phyloP scores from a whole-genome alignment of 176 grass and related monocot genomes.

The Hordeum marinum region DNA sequence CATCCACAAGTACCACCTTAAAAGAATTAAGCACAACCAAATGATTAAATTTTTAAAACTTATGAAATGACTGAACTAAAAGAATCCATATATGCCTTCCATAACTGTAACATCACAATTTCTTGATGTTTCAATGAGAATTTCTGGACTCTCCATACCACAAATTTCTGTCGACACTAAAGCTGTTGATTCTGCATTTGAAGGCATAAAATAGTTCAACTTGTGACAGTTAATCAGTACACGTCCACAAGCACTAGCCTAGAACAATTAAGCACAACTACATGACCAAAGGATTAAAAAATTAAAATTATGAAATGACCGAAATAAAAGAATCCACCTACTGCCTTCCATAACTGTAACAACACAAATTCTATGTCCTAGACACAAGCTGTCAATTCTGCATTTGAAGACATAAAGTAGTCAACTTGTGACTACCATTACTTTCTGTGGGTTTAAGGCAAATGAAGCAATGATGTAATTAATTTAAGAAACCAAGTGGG shows the following conservation, averaged over 20 bases:
- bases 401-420: neutral
- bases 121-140: neutral
- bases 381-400: neutral
- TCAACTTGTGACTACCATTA: neutral
- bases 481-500: neutral
- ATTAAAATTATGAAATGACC: neutral
- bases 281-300: neutral
- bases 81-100: neutral
- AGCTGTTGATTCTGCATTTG: neutral
- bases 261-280: neutral
- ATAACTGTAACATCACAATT: neutral
- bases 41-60: neutral
- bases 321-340: neutral
- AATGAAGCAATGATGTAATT: conserved; percentile 7
- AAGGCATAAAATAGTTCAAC: neutral
- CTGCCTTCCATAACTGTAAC: neutral
- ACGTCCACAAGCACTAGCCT: neutral
- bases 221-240: neutral
- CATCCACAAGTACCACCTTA: neutral
- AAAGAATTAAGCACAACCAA: neutral
- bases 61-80: neutral
- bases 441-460: neutral
- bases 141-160: neutral
- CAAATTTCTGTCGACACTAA: neutral
- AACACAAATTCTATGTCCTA: neutral